phyloP scores from a whole-genome alignment of 2,329 filamentous ascomycete genomes.

The Alternaria tenuissima region DNA sequence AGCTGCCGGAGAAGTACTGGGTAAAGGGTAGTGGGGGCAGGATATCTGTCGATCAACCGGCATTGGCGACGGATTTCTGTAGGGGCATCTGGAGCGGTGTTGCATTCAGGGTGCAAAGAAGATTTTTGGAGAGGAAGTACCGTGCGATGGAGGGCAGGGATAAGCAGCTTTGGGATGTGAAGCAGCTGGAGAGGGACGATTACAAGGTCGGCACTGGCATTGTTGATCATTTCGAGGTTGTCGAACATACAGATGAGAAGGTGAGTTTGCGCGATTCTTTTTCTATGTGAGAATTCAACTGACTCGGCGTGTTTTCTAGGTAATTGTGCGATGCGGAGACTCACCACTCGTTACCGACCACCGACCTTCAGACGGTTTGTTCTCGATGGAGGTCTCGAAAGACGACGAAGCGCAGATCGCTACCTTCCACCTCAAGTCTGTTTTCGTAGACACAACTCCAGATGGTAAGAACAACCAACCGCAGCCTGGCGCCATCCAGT shows the following conservation, averaged over 20 bases:
- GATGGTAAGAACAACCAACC: slow-evolving; percentile 42
- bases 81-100: slow-evolving; percentile 49
- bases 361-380: slow-evolving; percentile 48
- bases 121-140: slow-evolving; percentile 49
- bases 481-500: slow-evolving; percentile 42
- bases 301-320: slow-evolving; percentile 23
- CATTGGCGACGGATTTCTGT: slow-evolving; percentile 50
- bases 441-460: slow-evolving; percentile 50
- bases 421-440: slow-evolving; percentile 52
- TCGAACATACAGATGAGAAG: slow-evolving; percentile 47
- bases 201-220: slow-evolving; percentile 50
- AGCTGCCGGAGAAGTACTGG: slow-evolving; percentile 39
- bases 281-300: slow-evolving; percentile 7
- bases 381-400: slow-evolving; percentile 51
- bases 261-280: slow-evolving; percentile 27
- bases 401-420: slow-evolving; percentile 48
- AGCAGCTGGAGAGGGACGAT: slow-evolving; percentile 41
- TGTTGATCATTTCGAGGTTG: slow-evolving; percentile 54
- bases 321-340: slow-evolving; percentile 51
- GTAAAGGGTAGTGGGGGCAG: slow-evolving; percentile 14
- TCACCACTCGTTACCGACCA: slow-evolving; percentile 42
- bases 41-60: slow-evolving; percentile 37
- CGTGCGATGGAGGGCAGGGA: slow-evolving; percentile 41
- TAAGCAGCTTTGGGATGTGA: slow-evolving; percentile 46
- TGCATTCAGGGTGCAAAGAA: slow-evolving; percentile 48